These are phyloP conservation scores for Coffea canephora DNA, from an alignment of 257 asterid genomes.

Conservation along the genomic window DNA sequence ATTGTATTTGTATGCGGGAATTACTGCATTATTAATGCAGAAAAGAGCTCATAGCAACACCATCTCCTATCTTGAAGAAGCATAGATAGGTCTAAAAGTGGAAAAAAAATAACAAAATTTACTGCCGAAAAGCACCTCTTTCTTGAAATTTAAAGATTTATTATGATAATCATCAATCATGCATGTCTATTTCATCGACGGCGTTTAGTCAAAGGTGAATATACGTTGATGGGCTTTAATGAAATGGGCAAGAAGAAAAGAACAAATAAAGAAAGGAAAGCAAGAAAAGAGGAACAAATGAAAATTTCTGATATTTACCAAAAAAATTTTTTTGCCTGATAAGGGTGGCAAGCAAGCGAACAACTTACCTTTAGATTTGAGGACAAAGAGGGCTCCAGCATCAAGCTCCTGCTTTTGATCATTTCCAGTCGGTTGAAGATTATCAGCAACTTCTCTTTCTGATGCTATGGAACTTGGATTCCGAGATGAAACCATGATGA, in stretches of 20 bases:
- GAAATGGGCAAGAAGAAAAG: not conserved
- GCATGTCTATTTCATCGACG: not conserved
- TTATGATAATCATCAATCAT: not conserved
- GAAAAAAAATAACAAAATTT: not conserved
- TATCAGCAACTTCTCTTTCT: not conserved
- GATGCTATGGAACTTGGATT: not conserved
- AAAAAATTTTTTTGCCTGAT: no score
- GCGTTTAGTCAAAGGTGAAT: no score
- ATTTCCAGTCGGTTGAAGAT: no score
- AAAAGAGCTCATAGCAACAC: not conserved
- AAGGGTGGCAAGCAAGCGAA: no score
- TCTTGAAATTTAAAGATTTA: not conserved
- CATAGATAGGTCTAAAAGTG: not conserved
- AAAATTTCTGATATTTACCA: not conserved
- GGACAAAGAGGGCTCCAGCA: slow-evolving; percentile 92
- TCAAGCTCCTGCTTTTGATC: slow-evolving; percentile 39
- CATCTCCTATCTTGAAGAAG: not conserved
- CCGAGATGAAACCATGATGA: not conserved
- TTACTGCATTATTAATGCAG: not conserved
- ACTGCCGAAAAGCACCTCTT: not conserved
- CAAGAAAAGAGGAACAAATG: not conserved
- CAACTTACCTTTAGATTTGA: slow-evolving; percentile 65
- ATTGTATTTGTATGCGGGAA: not conserved
- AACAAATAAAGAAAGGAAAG: not conserved
- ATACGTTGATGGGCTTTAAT: not conserved